A percentile compares a stretch with the other conserved stretches of the same genome.
Evolutionary conservation across 108 stramenopile species (phyloP).

Genomic region (Parietichytrium sp.): DNA sequence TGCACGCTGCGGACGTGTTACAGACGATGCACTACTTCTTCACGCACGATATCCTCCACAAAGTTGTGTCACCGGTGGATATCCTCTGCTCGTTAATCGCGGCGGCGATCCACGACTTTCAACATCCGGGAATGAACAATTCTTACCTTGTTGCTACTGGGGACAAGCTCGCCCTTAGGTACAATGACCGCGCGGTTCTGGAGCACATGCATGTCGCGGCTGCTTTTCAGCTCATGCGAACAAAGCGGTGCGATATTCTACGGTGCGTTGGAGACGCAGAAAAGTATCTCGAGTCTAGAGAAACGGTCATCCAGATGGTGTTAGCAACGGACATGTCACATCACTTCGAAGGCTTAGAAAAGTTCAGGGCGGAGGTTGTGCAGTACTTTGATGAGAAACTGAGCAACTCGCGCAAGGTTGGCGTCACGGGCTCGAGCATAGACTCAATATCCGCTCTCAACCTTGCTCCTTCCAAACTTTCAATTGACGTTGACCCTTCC

Average conservation of each 20-base stretch:
- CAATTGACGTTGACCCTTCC: neutral
- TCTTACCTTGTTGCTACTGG: conserved; percentile 47
- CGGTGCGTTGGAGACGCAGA: conserved; percentile 16
- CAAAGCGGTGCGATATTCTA: conserved; percentile 41
- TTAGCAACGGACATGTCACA: conserved; percentile 53
- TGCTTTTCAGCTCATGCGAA: conserved; percentile 49
- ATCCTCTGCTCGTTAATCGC: conserved; percentile 50
- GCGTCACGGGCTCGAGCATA: neutral
- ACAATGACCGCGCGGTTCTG: conserved; percentile 60
- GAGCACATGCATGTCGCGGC: conserved; percentile 64
- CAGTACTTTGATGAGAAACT: neutral
- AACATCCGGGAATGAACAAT: conserved; percentile 61
- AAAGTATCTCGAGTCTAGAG: conserved; percentile 40
- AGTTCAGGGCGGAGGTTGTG: conserved; percentile 40
- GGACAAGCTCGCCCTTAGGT: conserved; percentile 45
- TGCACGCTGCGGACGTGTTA: conserved; percentile 59
- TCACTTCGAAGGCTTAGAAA: conserved; percentile 49
- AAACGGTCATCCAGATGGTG: conserved; percentile 36
- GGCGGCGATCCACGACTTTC: conserved; percentile 57
- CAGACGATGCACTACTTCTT: conserved; percentile 49
- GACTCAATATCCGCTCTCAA: neutral
- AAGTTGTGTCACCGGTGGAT: conserved; percentile 33
- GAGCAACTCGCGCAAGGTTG: neutral
- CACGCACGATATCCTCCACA: neutral
- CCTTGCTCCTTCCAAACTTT: neutral